Evolutionary conservation across 2,329 filamentous ascomycete species (phyloP), one percentile per base, ranked within the genome.

Genomic region (Hortaea sp.): DNA sequence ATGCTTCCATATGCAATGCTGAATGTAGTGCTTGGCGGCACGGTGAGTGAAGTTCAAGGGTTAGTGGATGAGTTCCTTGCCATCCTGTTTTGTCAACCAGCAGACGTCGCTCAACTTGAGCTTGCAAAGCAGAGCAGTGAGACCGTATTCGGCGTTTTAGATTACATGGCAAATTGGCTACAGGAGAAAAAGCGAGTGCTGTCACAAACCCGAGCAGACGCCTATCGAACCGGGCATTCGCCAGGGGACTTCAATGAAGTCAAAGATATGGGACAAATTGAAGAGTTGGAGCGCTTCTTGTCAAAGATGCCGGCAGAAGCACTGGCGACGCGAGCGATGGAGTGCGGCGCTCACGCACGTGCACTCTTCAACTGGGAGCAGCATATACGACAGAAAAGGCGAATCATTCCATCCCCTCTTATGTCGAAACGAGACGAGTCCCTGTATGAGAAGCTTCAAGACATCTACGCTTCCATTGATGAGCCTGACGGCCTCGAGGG

Each of bases 401-500:
- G 52, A 9, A 41, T 63, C 7, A 60, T 63, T 32, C 71, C 72
- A 1, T 64, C 69, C 1, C 71, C 73, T 2, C 50, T 50, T 5
- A 42, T 54, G 29, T 49, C 52, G 4, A 43, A 51, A 31, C 53
- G 61, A 9, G 69, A 76, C n/a, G 74, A 72, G 41, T 62, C 73
- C 40, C 74, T 84, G 44, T 74, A 79, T 27, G 56, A 60, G 11
- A 79, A 82, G 50, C 71, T 98, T 27, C 90, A 97, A 60, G 82
- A 90, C 44, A 95, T 98, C 12, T 99, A 98, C 65, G 87, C 88
- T 1, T 85, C 95, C 57, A 97, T 99, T 50, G 92, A 99, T 59
- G 92, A 99, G 57, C 94, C 92, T 0, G 92, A 99, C 64, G 89
- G 90, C 1, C 82, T 98, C 31, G 89, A 97, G 62, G 92, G 92